Evolutionary conservation across 2,329 filamentous ascomycete species (phyloP).

Genomic region (Exserohilum rostratum): DNA sequence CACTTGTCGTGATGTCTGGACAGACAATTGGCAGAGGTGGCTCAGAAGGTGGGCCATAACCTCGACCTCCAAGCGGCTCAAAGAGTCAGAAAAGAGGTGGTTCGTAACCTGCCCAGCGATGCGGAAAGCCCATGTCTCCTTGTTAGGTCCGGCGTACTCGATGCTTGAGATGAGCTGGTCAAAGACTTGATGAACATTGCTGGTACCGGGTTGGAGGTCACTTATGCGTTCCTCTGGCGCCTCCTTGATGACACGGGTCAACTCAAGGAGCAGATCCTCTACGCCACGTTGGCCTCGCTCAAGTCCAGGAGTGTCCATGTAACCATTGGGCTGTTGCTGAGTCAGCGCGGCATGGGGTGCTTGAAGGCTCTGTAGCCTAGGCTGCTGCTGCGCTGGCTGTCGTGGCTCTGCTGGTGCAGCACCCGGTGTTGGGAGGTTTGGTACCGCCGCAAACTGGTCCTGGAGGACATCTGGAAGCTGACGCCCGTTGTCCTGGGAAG

Average conservation of each 20-base stretch:
- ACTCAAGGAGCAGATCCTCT: conserved; percentile 61
- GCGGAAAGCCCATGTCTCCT: conserved; percentile 62
- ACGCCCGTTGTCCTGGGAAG: conserved; percentile 64
- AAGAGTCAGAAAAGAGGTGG: conserved; percentile 61
- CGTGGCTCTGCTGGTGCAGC: conserved; percentile 67
- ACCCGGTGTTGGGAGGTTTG: conserved; percentile 66
- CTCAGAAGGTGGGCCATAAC: conserved; percentile 66
- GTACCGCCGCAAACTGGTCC: conserved; percentile 64
- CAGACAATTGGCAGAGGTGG: conserved; percentile 67
- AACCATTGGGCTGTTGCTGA: conserved; percentile 65
- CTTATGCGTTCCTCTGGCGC: conserved; percentile 64
- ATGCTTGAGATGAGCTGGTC: conserved; percentile 62
- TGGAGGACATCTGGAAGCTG: conserved; percentile 68
- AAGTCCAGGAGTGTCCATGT: conserved; percentile 53
- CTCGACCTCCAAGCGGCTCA: conserved; percentile 65
- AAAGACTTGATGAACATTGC: conserved; percentile 63
- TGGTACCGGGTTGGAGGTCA: conserved; percentile 59
- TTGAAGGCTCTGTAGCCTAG: conserved; percentile 49
- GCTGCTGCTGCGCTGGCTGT: conserved; percentile 60
- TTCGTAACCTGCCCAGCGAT: conserved; percentile 64
- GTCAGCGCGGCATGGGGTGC: conserved; percentile 45
- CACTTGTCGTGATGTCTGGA: conserved; percentile 61
- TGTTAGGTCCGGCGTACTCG: conserved; percentile 58
- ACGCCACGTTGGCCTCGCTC: conserved; percentile 54
- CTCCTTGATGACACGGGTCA: conserved; percentile 62